Percentiles rank a stretch among this genome's conserved stretches.
Evolutionary conservation across 257 asterid species (phyloP).

Genomic region (Fraxinus pennsylvanica): DNA sequence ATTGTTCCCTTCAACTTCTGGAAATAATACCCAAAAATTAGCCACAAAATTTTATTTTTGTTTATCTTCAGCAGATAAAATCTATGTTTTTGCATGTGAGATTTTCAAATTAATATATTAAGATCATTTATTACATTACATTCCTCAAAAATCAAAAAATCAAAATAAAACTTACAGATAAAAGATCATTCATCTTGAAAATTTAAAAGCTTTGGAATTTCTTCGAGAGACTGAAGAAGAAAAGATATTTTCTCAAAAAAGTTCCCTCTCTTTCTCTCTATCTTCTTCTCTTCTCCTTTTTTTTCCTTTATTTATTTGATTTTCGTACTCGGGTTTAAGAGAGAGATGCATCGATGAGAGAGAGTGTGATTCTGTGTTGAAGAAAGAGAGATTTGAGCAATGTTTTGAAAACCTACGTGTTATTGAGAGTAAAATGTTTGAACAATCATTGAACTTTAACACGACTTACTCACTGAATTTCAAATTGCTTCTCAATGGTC

Average conservation of each 20-base stretch:
- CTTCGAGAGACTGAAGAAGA: slow-evolving; percentile 37
- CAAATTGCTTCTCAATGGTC: too few species aligned
- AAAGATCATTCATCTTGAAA: slow-evolving; percentile 69
- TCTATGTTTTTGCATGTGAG: slow-evolving; percentile 10
- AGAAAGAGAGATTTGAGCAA: slow-evolving; percentile 8
- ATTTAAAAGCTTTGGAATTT: slow-evolving; percentile 19
- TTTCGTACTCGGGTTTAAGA: slow-evolving; percentile 27
- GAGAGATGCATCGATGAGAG: slow-evolving; percentile 1
- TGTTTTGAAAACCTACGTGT: too few species aligned
- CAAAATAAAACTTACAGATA: slow-evolving; percentile 45
- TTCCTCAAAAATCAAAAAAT: background rate
- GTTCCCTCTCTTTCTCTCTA: slow-evolving; percentile 25
- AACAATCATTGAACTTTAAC: too few species aligned
- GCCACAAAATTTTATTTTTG: background rate
- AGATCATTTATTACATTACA: background rate
- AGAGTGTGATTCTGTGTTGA: slow-evolving; percentile 20
- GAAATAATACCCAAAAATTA: slow-evolving; percentile 8
- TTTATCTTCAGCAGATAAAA: slow-evolving; percentile 28
- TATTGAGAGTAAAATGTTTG: too few species aligned
- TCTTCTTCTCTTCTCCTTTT: slow-evolving; percentile 19
- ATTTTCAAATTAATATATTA: slow-evolving; percentile 1
- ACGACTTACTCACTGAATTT: too few species aligned
- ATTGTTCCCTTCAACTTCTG: background rate
- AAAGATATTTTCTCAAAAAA: slow-evolving; percentile 30
- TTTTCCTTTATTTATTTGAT: slow-evolving; percentile 4